phyloP scores from a whole-genome alignment of 768 basidiomycete species.

The Suillus occidentalis region DNA sequence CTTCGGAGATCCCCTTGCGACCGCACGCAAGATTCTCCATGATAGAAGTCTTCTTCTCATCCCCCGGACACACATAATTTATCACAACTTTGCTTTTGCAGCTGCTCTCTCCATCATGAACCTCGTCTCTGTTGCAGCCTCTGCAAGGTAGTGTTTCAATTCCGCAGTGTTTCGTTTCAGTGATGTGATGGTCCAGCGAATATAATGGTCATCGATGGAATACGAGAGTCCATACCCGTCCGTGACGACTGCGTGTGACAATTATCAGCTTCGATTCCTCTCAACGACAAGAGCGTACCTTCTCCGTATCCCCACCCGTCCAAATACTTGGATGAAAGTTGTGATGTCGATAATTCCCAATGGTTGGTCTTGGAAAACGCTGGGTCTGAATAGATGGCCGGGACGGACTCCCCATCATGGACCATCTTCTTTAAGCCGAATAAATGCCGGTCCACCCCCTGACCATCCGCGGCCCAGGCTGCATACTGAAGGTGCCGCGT shows the following conservation, averaged over 20 bases:
- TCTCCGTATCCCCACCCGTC: slow-evolving; percentile 99
- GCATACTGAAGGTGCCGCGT: slow-evolving; percentile 86
- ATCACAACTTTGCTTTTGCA: slow-evolving; percentile 37
- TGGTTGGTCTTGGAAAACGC: slow-evolving; percentile 71
- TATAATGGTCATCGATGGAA: slow-evolving; percentile 78
- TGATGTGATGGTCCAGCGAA: slow-evolving; percentile 92
- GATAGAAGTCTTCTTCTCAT: slow-evolving; percentile 5
- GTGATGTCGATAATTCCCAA: slow-evolving; percentile 94
- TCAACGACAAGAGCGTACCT: slow-evolving; percentile 47
- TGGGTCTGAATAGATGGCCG: slow-evolving; percentile 72
- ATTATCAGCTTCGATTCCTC: background rate
- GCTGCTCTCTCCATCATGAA: slow-evolving; percentile 70
- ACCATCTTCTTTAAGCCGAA: slow-evolving; percentile 90
- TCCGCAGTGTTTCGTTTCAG: slow-evolving; percentile 51
- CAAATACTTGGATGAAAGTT: slow-evolving; percentile 76
- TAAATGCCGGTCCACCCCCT: slow-evolving; percentile 93
- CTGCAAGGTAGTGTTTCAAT: slow-evolving; percentile 69
- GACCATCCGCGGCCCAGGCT: slow-evolving; percentile 88
- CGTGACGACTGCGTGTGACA: slow-evolving; percentile 65
- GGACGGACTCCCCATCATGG: slow-evolving; percentile 67
- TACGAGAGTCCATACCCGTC: slow-evolving; percentile 94
- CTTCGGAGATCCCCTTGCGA: slow-evolving; percentile 7
- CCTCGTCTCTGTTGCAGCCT: slow-evolving; percentile 78
- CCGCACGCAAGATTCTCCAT: slow-evolving; percentile 4
- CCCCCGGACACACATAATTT: background rate